Percentiles rank a stretch among this genome's conserved stretches.
phyloP scores from a whole-genome alignment of 2,329 filamentous ascomycete genomes.

The Tympanopsis confertula region DNA sequence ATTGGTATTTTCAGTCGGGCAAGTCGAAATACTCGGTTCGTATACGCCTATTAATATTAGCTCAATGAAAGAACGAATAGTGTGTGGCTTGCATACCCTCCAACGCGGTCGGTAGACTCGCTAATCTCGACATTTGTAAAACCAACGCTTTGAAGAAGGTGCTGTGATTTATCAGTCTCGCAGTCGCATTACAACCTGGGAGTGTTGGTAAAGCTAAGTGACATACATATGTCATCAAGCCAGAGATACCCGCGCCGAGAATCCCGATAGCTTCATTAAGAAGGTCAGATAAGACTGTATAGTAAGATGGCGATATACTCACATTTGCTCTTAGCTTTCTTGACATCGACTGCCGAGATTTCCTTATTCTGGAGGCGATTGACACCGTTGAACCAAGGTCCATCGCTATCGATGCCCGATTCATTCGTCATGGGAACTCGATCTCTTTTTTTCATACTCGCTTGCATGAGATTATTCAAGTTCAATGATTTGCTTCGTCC shows the following conservation, averaged over 20 bases:
- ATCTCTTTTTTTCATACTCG: constrained; percentile 10
- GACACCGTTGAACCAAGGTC: constrained; percentile 58
- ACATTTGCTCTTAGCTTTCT: constrained; percentile 43
- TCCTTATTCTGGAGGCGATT: constrained; percentile 41
- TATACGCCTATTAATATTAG: too few relatives aligned
- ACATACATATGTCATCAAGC: constrained; percentile 43
- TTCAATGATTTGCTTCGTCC: constrained; percentile 22
- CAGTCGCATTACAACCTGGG: neutral
- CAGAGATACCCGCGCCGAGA: constrained; percentile 53
- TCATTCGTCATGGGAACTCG: constrained; percentile 33
- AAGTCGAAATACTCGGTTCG: constrained; percentile 51
- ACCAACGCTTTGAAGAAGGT: constrained; percentile 35
- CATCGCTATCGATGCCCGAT: constrained; percentile 31
- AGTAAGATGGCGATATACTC: too few relatives aligned
- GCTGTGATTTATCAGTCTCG: constrained; percentile 26
- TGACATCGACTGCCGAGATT: constrained; percentile 36
- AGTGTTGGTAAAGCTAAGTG: neutral
- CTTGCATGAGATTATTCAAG: constrained; percentile 8
- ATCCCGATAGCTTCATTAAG: constrained; percentile 50
- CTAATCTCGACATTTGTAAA: constrained; percentile 49
- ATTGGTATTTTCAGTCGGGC: constrained; percentile 49
- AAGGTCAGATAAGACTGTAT: too few relatives aligned
- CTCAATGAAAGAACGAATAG: too few relatives aligned
- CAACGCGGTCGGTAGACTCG: constrained; percentile 47
- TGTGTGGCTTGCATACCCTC: too few relatives aligned